Base-by-base conservation (phyloP, 306 rosid species). In the Prunus dulcis region DNA sequence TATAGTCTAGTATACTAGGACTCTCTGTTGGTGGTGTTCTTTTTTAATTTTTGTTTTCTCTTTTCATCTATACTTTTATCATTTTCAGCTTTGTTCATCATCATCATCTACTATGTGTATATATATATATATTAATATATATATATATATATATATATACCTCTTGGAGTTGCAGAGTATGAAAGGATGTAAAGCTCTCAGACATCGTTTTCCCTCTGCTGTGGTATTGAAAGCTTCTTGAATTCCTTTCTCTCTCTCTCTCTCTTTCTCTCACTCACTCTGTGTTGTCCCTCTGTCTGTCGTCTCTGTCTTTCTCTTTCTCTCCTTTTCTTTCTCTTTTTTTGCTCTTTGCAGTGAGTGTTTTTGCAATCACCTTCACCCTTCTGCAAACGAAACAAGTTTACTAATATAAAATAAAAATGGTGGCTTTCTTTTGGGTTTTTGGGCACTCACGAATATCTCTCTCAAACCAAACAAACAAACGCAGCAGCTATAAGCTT, bases 131-230 rank as follows among this genome's bases (percentile, higher is more conserved):
- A 71, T 17, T 28, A 28, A 28, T 28, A 28, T 22, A 22, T 22
- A 19, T 50, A 74, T 7, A 64, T 25, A 75, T 32, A 67, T 17
- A 53, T 71, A 81, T 77, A 72, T 74, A 66, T 93, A 90, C 96
- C 96, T 89, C 78, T 82, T 75, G 82, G 83, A 86, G 87, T 78
- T 86, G 95, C 81, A 86, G 86, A 72, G 81, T 64, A 87, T 84
- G 90, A 91, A 87, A 88, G 90, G 91, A 86, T 80, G 89, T 81
- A 82, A 88, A 88, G 87, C 83, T 84, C 87, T 83, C 68, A 79
- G 90, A 88, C 90, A 92, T 90, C 92, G 87, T 92, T 94, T 88
- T 94, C 97, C 62, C 83, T 38, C 43, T 84, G 80, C 81, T 78
- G 84, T 71, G 88, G 82, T 79, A 86, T 80, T 78, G 94, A 87